phyloP scores from a whole-genome alignment of 306 rosid genomes.

The Cucurbita maxima region DNA sequence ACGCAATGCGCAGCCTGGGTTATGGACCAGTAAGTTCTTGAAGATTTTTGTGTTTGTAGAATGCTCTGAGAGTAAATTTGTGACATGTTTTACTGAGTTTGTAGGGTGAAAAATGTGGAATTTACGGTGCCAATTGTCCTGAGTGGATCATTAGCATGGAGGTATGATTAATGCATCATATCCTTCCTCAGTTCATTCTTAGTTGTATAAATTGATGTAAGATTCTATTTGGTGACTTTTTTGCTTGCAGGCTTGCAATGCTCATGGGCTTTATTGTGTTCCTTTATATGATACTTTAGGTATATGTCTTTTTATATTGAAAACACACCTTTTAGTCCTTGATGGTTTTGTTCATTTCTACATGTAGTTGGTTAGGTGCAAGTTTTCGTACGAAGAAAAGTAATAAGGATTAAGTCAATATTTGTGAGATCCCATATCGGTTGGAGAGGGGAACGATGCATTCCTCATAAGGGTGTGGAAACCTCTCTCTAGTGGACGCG shows the following conservation, averaged over 20 bases:
- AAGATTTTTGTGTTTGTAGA: background rate
- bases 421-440: no score
- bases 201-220: background rate
- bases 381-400: background rate
- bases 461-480: no score
- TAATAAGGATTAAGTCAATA: background rate
- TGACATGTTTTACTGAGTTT: constrained; percentile 5
- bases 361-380: background rate
- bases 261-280: constrained; percentile 87
- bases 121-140: constrained; percentile 62
- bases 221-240: no score
- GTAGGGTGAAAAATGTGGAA: constrained; percentile 79
- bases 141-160: constrained; percentile 97
- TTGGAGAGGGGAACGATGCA: no score
- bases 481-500: no score
- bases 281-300: constrained; percentile 92
- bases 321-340: background rate
- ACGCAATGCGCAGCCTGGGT: constrained; percentile 59
- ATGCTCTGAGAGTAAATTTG: background rate
- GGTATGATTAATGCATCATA: constrained; percentile 21
- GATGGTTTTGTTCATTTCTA: background rate
- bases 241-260: constrained; percentile 75
- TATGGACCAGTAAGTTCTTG: constrained; percentile 42
- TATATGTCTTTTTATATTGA: background rate
- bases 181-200: background rate